Evolutionary conservation across 148 eudicot genomes (phyloP).

Genomic region (Amaranthus hypochondriacus): DNA sequence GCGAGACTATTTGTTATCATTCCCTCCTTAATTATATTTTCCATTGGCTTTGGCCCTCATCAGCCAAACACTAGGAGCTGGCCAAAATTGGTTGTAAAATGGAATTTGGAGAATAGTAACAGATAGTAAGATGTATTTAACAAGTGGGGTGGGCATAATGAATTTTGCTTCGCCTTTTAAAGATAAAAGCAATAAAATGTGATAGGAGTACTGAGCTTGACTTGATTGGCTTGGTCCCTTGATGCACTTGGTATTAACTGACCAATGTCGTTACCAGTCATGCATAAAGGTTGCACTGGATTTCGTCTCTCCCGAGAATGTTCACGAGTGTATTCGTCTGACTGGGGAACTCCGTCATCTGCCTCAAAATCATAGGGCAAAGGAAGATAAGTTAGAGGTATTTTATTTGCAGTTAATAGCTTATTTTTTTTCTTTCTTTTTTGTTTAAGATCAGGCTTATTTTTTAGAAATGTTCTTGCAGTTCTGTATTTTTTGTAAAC

Average conservation of each 20-base stretch:
- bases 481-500: neutral
- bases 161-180: too few relatives aligned
- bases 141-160: neutral
- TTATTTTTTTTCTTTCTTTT: neutral
- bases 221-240: neutral
- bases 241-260: neutral
- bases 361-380: slow-evolving; percentile 29
- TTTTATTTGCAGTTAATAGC: neutral
- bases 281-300: slow-evolving; percentile 36
- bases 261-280: slow-evolving; percentile 22
- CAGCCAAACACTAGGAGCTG: too few relatives aligned
- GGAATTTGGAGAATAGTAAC: too few relatives aligned
- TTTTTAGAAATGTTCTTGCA: neutral
- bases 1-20: too few relatives aligned
- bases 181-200: neutral
- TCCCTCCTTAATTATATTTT: too few relatives aligned
- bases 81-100: too few relatives aligned
- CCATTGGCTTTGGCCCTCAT: too few relatives aligned
- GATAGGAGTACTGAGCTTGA: neutral
- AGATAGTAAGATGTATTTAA: too few relatives aligned
- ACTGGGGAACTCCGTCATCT: slow-evolving; percentile 27
- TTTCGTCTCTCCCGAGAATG: slow-evolving; percentile 34
- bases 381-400: slow-evolving; percentile 38
- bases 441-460: neutral
- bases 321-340: slow-evolving; percentile 26